Base-by-base conservation (phyloP, 2,329 filamentous ascomycete genomes). In the Nigrospora sphaerica region DNA sequence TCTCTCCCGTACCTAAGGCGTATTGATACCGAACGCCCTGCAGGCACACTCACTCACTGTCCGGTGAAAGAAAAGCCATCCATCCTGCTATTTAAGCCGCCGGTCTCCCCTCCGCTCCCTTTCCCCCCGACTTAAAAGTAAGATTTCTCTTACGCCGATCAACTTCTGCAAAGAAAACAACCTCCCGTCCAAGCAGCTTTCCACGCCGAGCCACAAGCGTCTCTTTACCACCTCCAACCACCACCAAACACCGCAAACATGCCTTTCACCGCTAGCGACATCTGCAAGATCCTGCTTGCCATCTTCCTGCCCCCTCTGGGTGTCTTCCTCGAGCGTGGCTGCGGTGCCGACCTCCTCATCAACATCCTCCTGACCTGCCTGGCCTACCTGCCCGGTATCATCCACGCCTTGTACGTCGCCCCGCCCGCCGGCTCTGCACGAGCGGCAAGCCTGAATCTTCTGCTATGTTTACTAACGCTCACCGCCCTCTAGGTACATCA, bases 271-370 rank as follows among this genome's bases (percentile, higher is more conserved):
- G 33, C 31, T 43, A 66, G 63, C 57, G 77, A 81, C 55, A 80
- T 81, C 57, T 78, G 73, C 77, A 81, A 81, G 70, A 80, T 81
- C 74, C 78, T 90, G 69, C 74, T 90, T 68, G 86, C 86, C 73
- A 75, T 90, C 73, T 69, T 91, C 70, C 77, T 90, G 47, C 86
- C 86, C 48, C 86, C 86, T 61, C 69, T 90, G 41, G 86, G 86
- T 71, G 86, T 91, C 63, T 89, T 90, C 78, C 81, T 90, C 53
- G 85, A 89, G 80, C 80, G 83, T 57, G 86, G 86, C 59, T 89
- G 85, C 69, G 80, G 80, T 65, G 80, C 81, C 57, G 85, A 89
- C 62, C 74, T 90, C 63, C 74, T 86, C 66, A 89, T 90, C 77
- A 89, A 88, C 77, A 82, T 89, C 68, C 75, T 87, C 60, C 72